phyloP scores from a whole-genome alignment of 805 yeast genomes.

The Sugiyamaella qingdaonensis region DNA sequence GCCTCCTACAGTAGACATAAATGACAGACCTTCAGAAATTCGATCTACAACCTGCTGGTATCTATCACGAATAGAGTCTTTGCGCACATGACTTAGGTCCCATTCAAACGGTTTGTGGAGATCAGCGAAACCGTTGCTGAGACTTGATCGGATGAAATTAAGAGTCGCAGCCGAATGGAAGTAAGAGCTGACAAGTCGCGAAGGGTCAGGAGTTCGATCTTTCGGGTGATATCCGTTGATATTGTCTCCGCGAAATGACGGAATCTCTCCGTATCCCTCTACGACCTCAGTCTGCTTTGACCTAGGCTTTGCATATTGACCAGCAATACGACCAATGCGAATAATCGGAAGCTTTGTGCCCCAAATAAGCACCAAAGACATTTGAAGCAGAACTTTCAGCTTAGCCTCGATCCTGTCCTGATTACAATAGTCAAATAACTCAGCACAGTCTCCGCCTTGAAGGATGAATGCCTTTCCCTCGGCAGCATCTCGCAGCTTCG shows the following conservation, averaged over 20 bases:
- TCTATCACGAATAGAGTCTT: conserved; percentile 35
- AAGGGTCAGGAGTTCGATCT: conserved; percentile 40
- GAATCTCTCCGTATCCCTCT: conserved; percentile 36
- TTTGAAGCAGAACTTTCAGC: conserved; percentile 39
- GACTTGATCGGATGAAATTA: conserved; percentile 36
- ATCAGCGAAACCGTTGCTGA: conserved; percentile 40
- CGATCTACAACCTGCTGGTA: conserved; percentile 36
- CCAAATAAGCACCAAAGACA: conserved; percentile 43
- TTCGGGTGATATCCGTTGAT: conserved; percentile 39
- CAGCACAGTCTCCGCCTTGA: conserved; percentile 46
- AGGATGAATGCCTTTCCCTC: conserved; percentile 41
- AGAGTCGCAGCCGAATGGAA: conserved; percentile 44
- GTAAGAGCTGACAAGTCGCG: conserved; percentile 38
- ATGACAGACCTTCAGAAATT: conserved; percentile 36
- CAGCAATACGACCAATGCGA: conserved; percentile 42
- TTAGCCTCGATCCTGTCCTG: conserved; percentile 38
- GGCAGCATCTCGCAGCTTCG: conserved; percentile 37
- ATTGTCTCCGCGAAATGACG: conserved; percentile 42
- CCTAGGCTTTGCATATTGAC: conserved; percentile 44
- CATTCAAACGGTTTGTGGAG: conserved; percentile 38
- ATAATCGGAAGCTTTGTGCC: conserved; percentile 39
- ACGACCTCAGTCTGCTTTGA: conserved; percentile 41
- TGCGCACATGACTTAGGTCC: conserved; percentile 39
- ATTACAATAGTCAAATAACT: conserved; percentile 41
- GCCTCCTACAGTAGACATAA: conserved; percentile 40